Evolutionary conservation across 1,284 basidiomycete species (phyloP), one percentile per base, ranked within the genome.

Genomic region (Peniophora sp.): DNA sequence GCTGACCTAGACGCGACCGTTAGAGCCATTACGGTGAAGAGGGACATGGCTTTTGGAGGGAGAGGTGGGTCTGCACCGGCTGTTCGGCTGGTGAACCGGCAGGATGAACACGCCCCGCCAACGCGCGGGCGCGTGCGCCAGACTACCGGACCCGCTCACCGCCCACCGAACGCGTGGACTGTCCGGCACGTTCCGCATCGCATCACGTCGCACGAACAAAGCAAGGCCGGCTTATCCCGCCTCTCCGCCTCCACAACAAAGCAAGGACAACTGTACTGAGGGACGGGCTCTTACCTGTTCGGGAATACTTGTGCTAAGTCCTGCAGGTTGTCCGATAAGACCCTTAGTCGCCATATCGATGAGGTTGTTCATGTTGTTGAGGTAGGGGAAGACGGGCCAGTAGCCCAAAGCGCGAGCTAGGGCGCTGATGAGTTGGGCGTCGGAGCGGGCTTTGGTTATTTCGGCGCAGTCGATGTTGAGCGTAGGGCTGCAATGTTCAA

Each of bases 271-370:
- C 37, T 10, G 54, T 36, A 24, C 52, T 9, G 22, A 47, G n/a
- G 27, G 37, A n/a, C 6, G 6, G n/a, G n/a, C 8, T 5, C 18
- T 41, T n/a, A 41, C 37, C 37, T 41, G 37, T 41, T 41, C 37
- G 15, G 37, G 37, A 5, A 20, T 20, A 15, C n/a, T 17, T 6
- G 37, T 20, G 37, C 37, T 41, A 5, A 41, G 37, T 5, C 37
- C 37, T n/a, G 37, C 37, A 41, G 37, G 98, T 63, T 96, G 93
- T 1, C 96, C 96, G 58, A 97, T 97, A 20, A 99, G 64, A 6
- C 95, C 94, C 35, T 95, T 81, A 50, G 88, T 87, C 0, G 92
- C 94, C n/a, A 99, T 75, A 62, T 99, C 96, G 53, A 98, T 83
- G 51, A 98, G 68, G 55, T 81, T 88, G 64, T 85, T 92, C 60